phyloP scores from a whole-genome alignment of 2,329 filamentous ascomycete species.

The Monosporascus sp. region DNA sequence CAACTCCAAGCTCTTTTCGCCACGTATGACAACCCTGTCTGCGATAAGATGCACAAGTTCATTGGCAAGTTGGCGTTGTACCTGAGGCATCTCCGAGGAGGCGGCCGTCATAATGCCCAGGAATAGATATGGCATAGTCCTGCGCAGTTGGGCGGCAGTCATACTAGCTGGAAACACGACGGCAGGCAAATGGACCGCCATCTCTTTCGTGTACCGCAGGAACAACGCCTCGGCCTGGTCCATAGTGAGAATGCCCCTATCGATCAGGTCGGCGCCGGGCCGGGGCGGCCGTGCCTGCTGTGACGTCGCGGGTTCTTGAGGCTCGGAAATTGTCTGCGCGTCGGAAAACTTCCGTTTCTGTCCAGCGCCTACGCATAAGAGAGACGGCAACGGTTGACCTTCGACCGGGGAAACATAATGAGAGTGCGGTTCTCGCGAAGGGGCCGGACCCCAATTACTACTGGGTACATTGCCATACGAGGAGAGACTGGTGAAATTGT shows the following conservation, averaged over 20 bases:
- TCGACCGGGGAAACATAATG: slow-evolving; percentile 10
- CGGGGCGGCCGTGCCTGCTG: slow-evolving; percentile 1
- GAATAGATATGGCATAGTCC: slow-evolving; percentile 60
- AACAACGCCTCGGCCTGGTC: slow-evolving; percentile 52
- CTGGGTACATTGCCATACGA: slow-evolving; percentile 4
- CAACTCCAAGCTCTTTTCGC: slow-evolving; percentile 77
- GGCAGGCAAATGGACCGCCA: slow-evolving; percentile 57
- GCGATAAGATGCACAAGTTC: slow-evolving; percentile 70
- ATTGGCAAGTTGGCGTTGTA: slow-evolving; percentile 58
- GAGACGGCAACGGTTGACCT: slow-evolving; percentile 9
- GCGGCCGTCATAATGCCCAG: slow-evolving; percentile 65
- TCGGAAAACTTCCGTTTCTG: slow-evolving; percentile 37
- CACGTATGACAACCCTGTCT: slow-evolving; percentile 67
- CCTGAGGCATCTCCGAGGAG: slow-evolving; percentile 48
- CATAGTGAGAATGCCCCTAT: slow-evolving; percentile 53
- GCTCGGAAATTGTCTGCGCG: slow-evolving; percentile 12
- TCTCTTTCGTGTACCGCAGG: slow-evolving; percentile 51
- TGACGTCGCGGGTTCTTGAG: slow-evolving; percentile 15
- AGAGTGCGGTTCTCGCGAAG: slow-evolving; percentile 10
- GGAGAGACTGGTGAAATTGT: slow-evolving; percentile 4
- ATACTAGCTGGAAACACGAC: slow-evolving; percentile 54
- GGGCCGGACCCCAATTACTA: slow-evolving; percentile 18
- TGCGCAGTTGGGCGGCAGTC: slow-evolving; percentile 50
- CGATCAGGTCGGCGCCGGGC: slow-evolving; percentile 45
- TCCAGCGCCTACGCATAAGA: slow-evolving; percentile 21